Conservation (phyloP, 176 grass and related monocot genomes). For the Oryza coarctata region DNA sequence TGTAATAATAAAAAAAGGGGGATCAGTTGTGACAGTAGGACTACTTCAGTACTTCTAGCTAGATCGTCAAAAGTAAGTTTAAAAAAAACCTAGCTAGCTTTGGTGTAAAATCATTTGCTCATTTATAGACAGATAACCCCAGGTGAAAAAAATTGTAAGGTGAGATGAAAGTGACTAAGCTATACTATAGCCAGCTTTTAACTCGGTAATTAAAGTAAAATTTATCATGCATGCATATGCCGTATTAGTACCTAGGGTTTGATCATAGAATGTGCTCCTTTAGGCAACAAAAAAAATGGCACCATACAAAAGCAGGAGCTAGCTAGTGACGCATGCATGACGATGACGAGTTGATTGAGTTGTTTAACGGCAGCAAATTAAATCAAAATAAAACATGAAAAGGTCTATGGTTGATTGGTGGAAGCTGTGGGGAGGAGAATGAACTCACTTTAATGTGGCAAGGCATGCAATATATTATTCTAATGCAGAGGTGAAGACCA, state of each 20-base stretch:
- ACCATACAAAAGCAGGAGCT: background rate
- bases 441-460: conserved; percentile 11
- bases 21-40: background rate
- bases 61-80: background rate
- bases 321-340: conserved; percentile 4
- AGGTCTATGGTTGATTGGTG: conserved; percentile 31
- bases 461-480: conserved; percentile 27
- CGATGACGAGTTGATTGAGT: conserved; percentile 20
- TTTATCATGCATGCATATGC: background rate
- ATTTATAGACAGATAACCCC: background rate
- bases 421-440: conserved; percentile 4
- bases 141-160: background rate
- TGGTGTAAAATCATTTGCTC: conserved; percentile 3
- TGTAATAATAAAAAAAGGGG: conserved; percentile 17
- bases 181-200: background rate
- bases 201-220: background rate
- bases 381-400: background rate
- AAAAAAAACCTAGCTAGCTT: background rate
- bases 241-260: conserved; percentile 34
- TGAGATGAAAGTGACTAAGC: background rate
- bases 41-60: background rate
- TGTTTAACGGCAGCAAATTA: conserved; percentile 5
- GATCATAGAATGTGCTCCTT: conserved; percentile 38
- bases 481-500: conserved; percentile 35
- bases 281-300: conserved; percentile 11